These are phyloP conservation scores for Clarireedia monteithiana DNA, from an alignment of 2,329 filamentous ascomycete genomes.

Conservation along the genomic window DNA sequence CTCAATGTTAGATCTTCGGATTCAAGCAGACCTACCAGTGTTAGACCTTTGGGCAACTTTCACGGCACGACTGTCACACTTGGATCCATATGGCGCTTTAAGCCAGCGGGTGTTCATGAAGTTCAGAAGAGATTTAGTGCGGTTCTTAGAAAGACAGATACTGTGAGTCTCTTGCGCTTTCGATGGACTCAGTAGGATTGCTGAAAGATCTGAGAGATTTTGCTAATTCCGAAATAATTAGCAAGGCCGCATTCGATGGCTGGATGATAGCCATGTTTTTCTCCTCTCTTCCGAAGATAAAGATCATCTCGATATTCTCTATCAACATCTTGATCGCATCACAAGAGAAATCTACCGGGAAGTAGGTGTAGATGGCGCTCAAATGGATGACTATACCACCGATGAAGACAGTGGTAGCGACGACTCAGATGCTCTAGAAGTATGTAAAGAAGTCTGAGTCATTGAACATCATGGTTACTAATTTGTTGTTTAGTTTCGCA, in stretches of 20 bases:
- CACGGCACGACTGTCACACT: conserved; percentile 6
- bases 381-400: background rate
- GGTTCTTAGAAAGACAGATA: conserved; percentile 4
- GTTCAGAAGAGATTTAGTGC: conserved; percentile 16
- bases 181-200: no score
- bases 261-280: conserved; percentile 1
- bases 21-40: background rate
- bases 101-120: conserved; percentile 15
- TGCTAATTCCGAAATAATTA: background rate
- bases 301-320: background rate
- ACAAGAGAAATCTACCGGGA: background rate
- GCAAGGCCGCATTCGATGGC: conserved; percentile 7
- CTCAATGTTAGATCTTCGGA: background rate
- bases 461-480: background rate
- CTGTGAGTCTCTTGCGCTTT: conserved; percentile 6
- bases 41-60: background rate
- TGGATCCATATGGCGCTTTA: conserved; percentile 20
- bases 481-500: background rate
- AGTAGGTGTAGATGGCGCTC: background rate
- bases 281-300: background rate
- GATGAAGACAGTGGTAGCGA: background rate
- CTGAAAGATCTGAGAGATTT: background rate
- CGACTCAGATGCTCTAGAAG: background rate
- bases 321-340: background rate
- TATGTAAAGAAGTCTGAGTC: background rate